A percentile compares a stretch with the other conserved stretches of the same genome.
Evolutionary conservation across 1,139 yeast species (phyloP).

Genomic region (Zhuliangozyma parablackwelliae): DNA sequence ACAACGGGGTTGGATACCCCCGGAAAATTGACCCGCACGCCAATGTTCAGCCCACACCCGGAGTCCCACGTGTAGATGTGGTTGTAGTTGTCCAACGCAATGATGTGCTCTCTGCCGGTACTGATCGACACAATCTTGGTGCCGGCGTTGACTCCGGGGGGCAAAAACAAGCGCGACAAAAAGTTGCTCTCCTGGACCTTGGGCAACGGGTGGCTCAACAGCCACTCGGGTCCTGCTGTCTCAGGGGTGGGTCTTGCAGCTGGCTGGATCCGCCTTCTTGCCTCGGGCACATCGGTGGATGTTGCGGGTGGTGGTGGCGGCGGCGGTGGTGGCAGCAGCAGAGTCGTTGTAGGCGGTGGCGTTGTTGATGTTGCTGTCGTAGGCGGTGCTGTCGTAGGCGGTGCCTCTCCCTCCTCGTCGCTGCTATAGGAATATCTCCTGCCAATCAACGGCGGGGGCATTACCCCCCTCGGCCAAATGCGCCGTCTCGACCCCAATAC

Average conservation of each 20-base stretch:
- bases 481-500: slow-evolving; percentile 7
- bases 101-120: slow-evolving; percentile 63
- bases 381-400: no score
- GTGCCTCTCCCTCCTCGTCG: slow-evolving; percentile 4
- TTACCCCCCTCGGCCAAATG: slow-evolving; percentile 6
- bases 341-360: slow-evolving; percentile 13
- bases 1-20: slow-evolving; percentile 8
- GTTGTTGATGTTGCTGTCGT: slow-evolving; percentile 18
- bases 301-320: slow-evolving; percentile 1
- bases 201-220: slow-evolving; percentile 3
- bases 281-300: slow-evolving; percentile 4
- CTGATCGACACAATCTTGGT: slow-evolving; percentile 45
- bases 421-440: slow-evolving; percentile 4
- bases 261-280: slow-evolving; percentile 8
- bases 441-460: slow-evolving; percentile 8
- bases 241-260: background rate
- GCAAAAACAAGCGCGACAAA: slow-evolving; percentile 24
- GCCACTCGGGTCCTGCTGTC: background rate
- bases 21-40: slow-evolving; percentile 44
- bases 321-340: slow-evolving; percentile 14
- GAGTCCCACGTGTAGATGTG: slow-evolving; percentile 64
- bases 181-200: slow-evolving; percentile 24
- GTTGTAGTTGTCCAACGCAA: slow-evolving; percentile 55
- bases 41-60: slow-evolving; percentile 36
- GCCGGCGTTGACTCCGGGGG: slow-evolving; percentile 8